These are phyloP conservation scores for Ensete glaucum DNA, from an alignment of 176 grass and related monocot species.

Conservation along the genomic window DNA sequence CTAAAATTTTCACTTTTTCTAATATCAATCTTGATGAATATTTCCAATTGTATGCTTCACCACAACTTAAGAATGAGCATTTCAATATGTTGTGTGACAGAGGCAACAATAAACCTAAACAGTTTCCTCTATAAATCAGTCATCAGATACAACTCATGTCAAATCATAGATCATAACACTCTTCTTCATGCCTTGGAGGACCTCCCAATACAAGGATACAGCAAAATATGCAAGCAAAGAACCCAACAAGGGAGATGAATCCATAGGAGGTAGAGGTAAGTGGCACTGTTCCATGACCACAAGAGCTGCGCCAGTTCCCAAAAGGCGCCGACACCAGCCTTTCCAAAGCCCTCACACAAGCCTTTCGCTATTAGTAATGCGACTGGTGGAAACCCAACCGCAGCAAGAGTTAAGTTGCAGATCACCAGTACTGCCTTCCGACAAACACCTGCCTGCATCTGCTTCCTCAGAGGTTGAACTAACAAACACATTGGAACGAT, in stretches of 20 bases:
- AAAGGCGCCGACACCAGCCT: slow-evolving; percentile 37
- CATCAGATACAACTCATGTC: not conserved
- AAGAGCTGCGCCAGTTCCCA: slow-evolving; percentile 73
- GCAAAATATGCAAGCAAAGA: slow-evolving; percentile 58
- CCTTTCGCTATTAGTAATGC: slow-evolving; percentile 39
- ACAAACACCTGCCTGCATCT: slow-evolving; percentile 25
- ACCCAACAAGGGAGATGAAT: slow-evolving; percentile 91
- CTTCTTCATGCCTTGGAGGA: not conserved
- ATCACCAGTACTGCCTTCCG: slow-evolving; percentile 20
- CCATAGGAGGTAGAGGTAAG: slow-evolving; percentile 63
- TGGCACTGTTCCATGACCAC: slow-evolving; percentile 90
- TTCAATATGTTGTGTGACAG: no score
- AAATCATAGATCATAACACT: not conserved
- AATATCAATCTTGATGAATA: no score
- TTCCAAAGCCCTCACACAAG: slow-evolving; percentile 32
- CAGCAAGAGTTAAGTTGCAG: slow-evolving; percentile 42
- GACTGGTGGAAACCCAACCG: slow-evolving; percentile 59
- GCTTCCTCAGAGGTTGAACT: slow-evolving; percentile 40
- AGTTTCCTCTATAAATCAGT: not conserved
- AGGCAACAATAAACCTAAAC: not conserved
- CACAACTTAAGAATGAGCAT: no score
- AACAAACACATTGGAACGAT: slow-evolving; percentile 73
- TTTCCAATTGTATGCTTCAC: no score
- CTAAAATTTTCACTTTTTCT: no score
- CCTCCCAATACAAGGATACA: slow-evolving; percentile 44